These are phyloP conservation scores for Sclerotinia minor DNA, from an alignment of 2,329 filamentous ascomycete species.

Conservation along the genomic window DNA sequence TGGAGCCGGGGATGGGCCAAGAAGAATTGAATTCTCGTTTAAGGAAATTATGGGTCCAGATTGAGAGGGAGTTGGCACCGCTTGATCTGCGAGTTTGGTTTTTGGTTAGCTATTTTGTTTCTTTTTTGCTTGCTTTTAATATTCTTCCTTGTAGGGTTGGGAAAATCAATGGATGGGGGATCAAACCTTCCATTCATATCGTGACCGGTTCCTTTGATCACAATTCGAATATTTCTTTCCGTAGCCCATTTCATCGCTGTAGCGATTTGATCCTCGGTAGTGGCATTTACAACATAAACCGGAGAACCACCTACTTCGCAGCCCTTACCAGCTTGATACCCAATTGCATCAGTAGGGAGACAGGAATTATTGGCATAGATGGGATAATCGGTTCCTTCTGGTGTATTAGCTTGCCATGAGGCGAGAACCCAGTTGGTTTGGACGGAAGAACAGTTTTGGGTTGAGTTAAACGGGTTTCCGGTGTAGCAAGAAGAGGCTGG, in stretches of 20 bases:
- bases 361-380: slow-evolving; percentile 50
- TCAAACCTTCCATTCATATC: slow-evolving; percentile 39
- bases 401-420: slow-evolving; percentile 44
- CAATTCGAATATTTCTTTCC: slow-evolving; percentile 47
- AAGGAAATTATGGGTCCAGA: slow-evolving; percentile 28
- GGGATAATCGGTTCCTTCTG: slow-evolving; percentile 37
- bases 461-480: not conserved
- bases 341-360: slow-evolving; percentile 26
- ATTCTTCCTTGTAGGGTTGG: no score
- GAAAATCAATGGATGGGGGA: no score
- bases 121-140: slow-evolving; percentile 31
- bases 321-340: not conserved
- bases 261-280: slow-evolving; percentile 42
- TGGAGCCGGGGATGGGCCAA: slow-evolving; percentile 17
- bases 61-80: slow-evolving; percentile 32
- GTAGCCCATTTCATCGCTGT: slow-evolving; percentile 48
- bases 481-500: slow-evolving; percentile 43
- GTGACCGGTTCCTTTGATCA: slow-evolving; percentile 48
- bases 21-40: slow-evolving; percentile 8
- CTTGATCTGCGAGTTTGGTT: slow-evolving; percentile 30
- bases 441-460: slow-evolving; percentile 40
- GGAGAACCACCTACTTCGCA: slow-evolving; percentile 38
- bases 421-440: slow-evolving; percentile 39
- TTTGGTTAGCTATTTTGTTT: slow-evolving; percentile 29
- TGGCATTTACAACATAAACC: slow-evolving; percentile 45